Conservation (phyloP, 2,329 filamentous ascomycete species). For the Ampelomyces quisqualis region DNA sequence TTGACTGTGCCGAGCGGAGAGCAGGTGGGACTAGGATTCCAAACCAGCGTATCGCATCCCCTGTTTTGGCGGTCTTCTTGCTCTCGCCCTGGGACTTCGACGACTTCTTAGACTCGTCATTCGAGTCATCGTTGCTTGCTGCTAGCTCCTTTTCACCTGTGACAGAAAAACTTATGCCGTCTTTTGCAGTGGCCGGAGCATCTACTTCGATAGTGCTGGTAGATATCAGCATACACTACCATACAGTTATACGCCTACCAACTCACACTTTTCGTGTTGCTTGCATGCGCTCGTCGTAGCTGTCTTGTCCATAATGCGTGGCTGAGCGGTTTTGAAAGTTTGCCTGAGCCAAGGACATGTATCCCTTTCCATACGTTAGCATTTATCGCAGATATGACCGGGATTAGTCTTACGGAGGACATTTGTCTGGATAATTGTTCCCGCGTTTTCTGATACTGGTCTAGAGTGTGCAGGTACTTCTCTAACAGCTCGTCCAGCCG, state of each 20-base stretch:
- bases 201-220: neutral
- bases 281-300: constrained; percentile 73
- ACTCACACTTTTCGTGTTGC: constrained; percentile 55
- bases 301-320: constrained; percentile 68
- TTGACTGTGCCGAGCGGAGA: constrained; percentile 59
- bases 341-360: constrained; percentile 65
- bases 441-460: constrained; percentile 66
- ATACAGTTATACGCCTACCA: too few relatives aligned
- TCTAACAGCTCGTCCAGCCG: constrained; percentile 64
- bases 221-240: neutral
- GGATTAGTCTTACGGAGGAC: constrained; percentile 50
- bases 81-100: neutral
- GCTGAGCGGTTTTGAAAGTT: constrained; percentile 68
- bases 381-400: neutral
- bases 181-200: neutral
- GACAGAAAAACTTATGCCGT: neutral
- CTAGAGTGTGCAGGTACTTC: constrained; percentile 64
- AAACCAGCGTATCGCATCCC: constrained; percentile 60
- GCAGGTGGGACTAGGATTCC: constrained; percentile 55
- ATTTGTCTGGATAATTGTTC: constrained; percentile 57
- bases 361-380: constrained; percentile 39
- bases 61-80: constrained; percentile 2
- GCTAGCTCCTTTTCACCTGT: neutral
- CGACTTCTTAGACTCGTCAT: constrained; percentile 10
- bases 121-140: neutral